Evolutionary conservation across 2,329 filamentous ascomycete genomes (phyloP).

Genomic region (Xylaria sp.): DNA sequence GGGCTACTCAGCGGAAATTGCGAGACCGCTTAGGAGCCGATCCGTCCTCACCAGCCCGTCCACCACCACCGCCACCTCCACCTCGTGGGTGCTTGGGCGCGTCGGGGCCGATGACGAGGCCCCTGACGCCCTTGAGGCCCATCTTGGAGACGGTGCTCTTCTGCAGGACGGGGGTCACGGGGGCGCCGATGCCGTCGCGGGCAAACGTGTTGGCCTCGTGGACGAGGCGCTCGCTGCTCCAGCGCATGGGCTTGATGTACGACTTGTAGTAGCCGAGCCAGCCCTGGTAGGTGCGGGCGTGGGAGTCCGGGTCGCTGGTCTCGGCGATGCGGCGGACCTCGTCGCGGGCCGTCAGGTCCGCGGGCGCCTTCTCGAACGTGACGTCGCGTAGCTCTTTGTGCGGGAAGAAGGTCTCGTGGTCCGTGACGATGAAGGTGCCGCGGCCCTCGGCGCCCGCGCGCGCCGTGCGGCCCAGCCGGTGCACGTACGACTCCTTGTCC

Average conservation of each 20-base stretch:
- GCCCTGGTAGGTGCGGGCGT: conserved; percentile 56
- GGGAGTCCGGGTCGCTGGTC: conserved; percentile 47
- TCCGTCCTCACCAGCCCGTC: conserved; percentile 1
- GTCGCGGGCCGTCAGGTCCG: conserved; percentile 47
- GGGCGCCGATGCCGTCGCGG: conserved; percentile 47
- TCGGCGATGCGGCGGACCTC: conserved; percentile 45
- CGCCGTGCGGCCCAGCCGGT: conserved; percentile 68
- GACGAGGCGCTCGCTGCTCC: conserved; percentile 46
- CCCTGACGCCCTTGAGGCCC: conserved; percentile 56
- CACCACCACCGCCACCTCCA: conserved; percentile 27
- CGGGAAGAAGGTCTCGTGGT: conserved; percentile 55
- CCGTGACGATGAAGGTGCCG: conserved; percentile 61
- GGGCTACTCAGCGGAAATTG: background rate
- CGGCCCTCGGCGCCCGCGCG: conserved; percentile 66
- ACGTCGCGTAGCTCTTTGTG: conserved; percentile 57
- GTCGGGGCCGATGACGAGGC: conserved; percentile 51
- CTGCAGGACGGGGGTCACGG: conserved; percentile 50
- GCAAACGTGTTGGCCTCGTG: conserved; percentile 55
- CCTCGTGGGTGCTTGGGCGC: conserved; percentile 37
- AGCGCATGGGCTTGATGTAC: conserved; percentile 46
- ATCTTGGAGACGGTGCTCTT: conserved; percentile 58
- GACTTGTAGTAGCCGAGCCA: conserved; percentile 60
- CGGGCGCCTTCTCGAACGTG: conserved; percentile 49
- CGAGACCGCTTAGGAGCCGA: background rate
- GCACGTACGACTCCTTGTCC: conserved; percentile 66